Base-by-base conservation (phyloP, 2,329 filamentous ascomycete genomes). In the Pyrenophora teres region DNA sequence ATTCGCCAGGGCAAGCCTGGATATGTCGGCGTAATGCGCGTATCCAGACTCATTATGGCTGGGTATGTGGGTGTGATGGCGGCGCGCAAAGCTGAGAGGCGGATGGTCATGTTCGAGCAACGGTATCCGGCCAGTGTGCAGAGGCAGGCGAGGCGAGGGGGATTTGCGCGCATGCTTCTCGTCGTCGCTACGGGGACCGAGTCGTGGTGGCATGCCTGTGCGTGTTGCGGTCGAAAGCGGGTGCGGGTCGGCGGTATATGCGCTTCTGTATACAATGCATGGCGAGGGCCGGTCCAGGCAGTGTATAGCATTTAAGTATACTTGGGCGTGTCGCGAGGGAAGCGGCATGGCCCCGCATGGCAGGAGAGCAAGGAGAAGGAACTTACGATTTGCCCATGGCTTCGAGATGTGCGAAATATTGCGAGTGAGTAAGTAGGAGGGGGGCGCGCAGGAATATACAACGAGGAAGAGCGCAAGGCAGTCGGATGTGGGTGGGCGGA, bases 381-480 rank as follows among this genome's bases (percentile, higher is more conserved):
- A 73, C 72, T 75, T 71, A 75, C 72, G 71, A 74, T 74, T 75
- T 75, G 62, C 72, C 72, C 72, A 75, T 75, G 62, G 56, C 60
- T 61, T 49, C 13, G 37, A 39, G 30, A 44, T 41, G 40, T 47
- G 21, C 36, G 42, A 33, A 40, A 21, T 39, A 39, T 46, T 30
- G 50, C 37, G 42, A 32, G 52, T 36, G 39, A 27, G 19, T 25
- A 9, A 9, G 23, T 35, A 45, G 16, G 32, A 33, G 23, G 18
- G 23, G 44, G 23, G 35, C 48, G 53, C 33, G 57, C 40, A 47
- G 54, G 16, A 47, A 45, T 39, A 55, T 49, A 46, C 36, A 55
- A 25, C 27, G 18, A 35, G 18, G 40, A 27, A 50, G 53, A 42
- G 50, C 46, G 49, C 52, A 46, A 59, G 57, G 57, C 54, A 58